A percentile compares a stretch with the other conserved stretches of the same genome.
phyloP scores from a whole-genome alignment of 1,284 basidiomycete species.

The Puccinia brachypodii region DNA sequence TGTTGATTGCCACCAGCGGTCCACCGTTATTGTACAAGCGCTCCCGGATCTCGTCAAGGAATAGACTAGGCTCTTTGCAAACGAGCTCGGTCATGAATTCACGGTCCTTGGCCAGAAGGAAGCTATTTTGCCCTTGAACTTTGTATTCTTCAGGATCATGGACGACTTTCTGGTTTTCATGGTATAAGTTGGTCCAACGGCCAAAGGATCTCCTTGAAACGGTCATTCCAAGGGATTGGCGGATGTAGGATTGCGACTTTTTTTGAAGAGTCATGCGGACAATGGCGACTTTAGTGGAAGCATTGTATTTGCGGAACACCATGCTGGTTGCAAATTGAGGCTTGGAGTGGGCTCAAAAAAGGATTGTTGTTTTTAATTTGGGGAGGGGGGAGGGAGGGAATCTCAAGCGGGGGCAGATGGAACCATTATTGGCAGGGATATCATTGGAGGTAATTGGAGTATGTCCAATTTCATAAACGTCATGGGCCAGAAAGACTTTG shows the following conservation, averaged over 20 bases:
- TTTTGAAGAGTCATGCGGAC: neutral
- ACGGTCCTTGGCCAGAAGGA: neutral
- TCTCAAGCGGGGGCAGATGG: too few relatives aligned
- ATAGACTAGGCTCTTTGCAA: neutral
- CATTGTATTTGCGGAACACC: neutral
- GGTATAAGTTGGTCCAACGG: neutral
- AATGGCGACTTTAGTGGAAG: neutral
- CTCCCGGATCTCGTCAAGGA: slow-evolving; percentile 2
- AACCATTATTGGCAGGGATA: too few relatives aligned
- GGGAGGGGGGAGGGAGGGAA: too few relatives aligned
- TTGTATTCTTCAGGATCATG: slow-evolving; percentile 3
- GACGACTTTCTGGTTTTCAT: neutral
- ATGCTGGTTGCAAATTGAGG: too few relatives aligned
- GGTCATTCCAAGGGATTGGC: neutral
- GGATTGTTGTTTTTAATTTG: too few relatives aligned
- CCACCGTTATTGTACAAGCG: neutral
- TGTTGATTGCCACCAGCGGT: neutral
- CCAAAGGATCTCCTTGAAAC: neutral
- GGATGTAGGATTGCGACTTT: neutral
- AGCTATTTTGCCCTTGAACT: neutral
- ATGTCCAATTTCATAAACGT: too few relatives aligned
- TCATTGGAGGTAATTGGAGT: too few relatives aligned
- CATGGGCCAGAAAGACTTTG: too few relatives aligned
- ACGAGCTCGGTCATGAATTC: slow-evolving; percentile 15
- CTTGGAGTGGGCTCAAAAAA: too few relatives aligned